Base-by-base conservation (phyloP, 2,329 filamentous ascomycete genomes). In the Aspergillus eucalypticola region DNA sequence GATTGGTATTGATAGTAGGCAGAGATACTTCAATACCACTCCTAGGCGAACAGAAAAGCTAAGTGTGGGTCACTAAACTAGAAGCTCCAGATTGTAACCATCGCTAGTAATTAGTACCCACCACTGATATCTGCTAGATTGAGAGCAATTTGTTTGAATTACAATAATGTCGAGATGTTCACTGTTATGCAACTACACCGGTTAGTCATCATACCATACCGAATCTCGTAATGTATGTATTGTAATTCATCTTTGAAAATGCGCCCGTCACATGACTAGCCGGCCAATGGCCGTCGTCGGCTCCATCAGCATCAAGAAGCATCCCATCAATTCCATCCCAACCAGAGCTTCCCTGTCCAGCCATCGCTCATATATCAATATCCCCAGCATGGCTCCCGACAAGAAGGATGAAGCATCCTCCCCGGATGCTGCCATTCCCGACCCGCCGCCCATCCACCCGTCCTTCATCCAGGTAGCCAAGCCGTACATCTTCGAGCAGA, bases 401-500 rank as follows among this genome's bases (percentile, higher is more conserved):
- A 62, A 60, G 48, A 65, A 59, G 54, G 62, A 66, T 21, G 66
- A 65, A 39, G 53, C 61, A 29, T 60, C 49, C 29, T 62, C 48
- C 27, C 56, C 66, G 35, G 69, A 67, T 25, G 51, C 58, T 0
- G 44, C 41, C 8, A 17, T 60, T 2, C 66, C 67, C 5, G 66
- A 71, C 32, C 68, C 68, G n/a, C 69, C 73, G 52, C 81, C 82
- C 13, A 86, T 85, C 21, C 84, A 88, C 69, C 85, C 85, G 1
- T 87, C 85, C 19, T 86, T 84, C 68, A 87, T 88, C 62, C 83
- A 86, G 69, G 81, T 88, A 58, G 85, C 86, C 58, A 84, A 86
- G 67, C 91, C 91, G 59, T 98, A 94, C 78, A 85, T 92, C 63
- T 89, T 91, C 66, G 91, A 97, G 73, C 88, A 91, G 68, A 87